A percentile compares a stretch with the other conserved stretches of the same genome.
Evolutionary conservation across 805 yeast genomes (phyloP).

Genomic region (Zygotorulaspora danielsina): DNA sequence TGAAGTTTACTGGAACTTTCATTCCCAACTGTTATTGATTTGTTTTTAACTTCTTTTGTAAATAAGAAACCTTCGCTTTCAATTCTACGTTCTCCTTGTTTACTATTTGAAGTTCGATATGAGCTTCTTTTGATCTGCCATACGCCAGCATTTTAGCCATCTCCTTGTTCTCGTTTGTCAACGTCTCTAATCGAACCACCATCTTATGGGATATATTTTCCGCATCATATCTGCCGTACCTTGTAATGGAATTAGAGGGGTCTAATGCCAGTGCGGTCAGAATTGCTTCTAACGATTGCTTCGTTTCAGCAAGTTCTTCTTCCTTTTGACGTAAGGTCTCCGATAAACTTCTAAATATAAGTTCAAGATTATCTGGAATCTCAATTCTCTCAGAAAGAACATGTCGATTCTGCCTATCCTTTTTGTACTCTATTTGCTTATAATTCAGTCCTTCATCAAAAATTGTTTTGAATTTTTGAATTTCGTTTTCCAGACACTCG

Average conservation of each 20-base stretch:
- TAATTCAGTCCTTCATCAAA: conserved; percentile 37
- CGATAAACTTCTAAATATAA: conserved; percentile 47
- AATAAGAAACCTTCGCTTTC: conserved; percentile 25
- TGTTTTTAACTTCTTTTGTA: conserved; percentile 1
- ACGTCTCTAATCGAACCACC: conserved; percentile 52
- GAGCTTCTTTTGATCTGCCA: conserved; percentile 70
- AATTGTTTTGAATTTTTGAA: conserved; percentile 35
- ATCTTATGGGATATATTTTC: conserved; percentile 73
- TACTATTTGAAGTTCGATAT: conserved; percentile 61
- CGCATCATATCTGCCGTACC: conserved; percentile 63
- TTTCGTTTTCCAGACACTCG: conserved; percentile 43
- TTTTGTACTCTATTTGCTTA: conserved; percentile 35
- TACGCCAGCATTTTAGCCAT: conserved; percentile 66
- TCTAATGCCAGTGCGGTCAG: conserved; percentile 51
- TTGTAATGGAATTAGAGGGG: conserved; percentile 45
- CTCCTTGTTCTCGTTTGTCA: conserved; percentile 66
- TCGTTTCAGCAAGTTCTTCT: conserved; percentile 57
- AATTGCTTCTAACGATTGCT: conserved; percentile 57
- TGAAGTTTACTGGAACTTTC: no score
- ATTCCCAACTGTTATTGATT: no score
- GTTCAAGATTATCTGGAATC: conserved; percentile 44
- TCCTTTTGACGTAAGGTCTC: conserved; percentile 44
- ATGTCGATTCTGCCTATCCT: conserved; percentile 19
- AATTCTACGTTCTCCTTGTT: conserved; percentile 48
- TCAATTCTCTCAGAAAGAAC: conserved; percentile 19